Evolutionary conservation across 2,329 filamentous ascomycete genomes (phyloP), one percentile per base, ranked within the genome.

Genomic region (Calonectria honghensis): DNA sequence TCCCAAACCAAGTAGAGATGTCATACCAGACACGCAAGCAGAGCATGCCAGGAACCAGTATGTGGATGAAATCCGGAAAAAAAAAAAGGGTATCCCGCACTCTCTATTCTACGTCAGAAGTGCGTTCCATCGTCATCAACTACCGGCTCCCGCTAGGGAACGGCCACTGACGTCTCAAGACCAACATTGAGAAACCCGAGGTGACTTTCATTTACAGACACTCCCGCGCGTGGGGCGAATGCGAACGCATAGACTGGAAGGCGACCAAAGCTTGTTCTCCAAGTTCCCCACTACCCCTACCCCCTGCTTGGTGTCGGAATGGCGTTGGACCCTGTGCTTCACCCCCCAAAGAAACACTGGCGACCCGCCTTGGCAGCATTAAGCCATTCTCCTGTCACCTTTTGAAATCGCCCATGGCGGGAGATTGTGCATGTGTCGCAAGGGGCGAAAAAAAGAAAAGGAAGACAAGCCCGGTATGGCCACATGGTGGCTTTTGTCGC

Each of bases 361-460:
- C 73, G 72, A 76, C 74, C 77, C 77, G 75, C 72, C 76, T 79
- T 75, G 78, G 78, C 79, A 64, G 75, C 68, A 70, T 76, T 73
- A 68, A 66, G 57, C 41, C 52, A 73, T 78, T 78, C 74, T 74
- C 72, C 65, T 76, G 70, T 70, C 72, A 78, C 73, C 59, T 79
- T 72, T 29, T 61, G 32, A 37, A 57, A 13, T 41, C 59, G 29
- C 13, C n/a, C 41, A 50, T 24, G 52, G 32, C 59, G 57, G 64
- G 70, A 73, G 72, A 75, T 74, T 73, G 65, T 63, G 50, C 48
- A 37, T 59, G 67, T 68, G 70, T 73, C 63, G 68, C 70, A 67
- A 69, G 59, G 35, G 66, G n/a, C 29, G 29, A 57, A 59, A 57
- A 68, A 37, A 57, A 57, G 50, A 59, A 57, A 68, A 45, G 54